Conservation (phyloP, 768 basidiomycete species). For the Tubosaeta sp. region DNA sequence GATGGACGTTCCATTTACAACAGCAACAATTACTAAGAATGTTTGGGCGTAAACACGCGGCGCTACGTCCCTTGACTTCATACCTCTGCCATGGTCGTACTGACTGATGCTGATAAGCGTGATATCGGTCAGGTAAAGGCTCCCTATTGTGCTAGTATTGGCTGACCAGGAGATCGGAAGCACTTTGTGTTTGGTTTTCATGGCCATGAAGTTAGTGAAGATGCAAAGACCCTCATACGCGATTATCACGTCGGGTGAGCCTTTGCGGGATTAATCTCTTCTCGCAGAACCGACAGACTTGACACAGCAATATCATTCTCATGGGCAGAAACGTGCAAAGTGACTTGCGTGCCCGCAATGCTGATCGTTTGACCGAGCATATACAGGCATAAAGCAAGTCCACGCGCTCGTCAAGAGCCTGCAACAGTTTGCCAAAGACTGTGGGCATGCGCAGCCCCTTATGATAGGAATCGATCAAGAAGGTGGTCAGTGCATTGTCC, state of each 20-base stretch:
- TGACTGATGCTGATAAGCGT: conserved; percentile 38
- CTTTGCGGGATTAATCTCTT: neutral
- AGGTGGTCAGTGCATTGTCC: conserved; percentile 43
- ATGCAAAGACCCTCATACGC: conserved; percentile 52
- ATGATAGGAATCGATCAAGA: conserved; percentile 74
- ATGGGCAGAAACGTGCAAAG: conserved; percentile 66
- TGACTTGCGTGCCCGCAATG: conserved; percentile 14
- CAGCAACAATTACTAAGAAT: too few relatives aligned
- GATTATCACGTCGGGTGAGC: conserved; percentile 58
- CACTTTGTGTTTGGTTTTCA: conserved; percentile 74
- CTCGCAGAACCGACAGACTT: neutral
- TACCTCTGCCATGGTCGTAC: conserved; percentile 12
- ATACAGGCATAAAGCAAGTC: conserved; percentile 49
- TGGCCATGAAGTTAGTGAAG: conserved; percentile 46
- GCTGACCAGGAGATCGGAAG: conserved; percentile 29
- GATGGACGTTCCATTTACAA: neutral
- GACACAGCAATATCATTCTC: conserved; percentile 50
- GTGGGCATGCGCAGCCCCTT: conserved; percentile 52
- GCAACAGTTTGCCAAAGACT: conserved; percentile 52
- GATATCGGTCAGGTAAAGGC: conserved; percentile 42
- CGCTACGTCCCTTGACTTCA: neutral
- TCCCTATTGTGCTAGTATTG: neutral
- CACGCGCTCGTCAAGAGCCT: conserved; percentile 44
- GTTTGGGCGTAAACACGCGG: neutral
- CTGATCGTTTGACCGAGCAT: neutral